These are phyloP conservation scores for California macrophylla DNA, from an alignment of 441 rosid genomes.

Conservation along the genomic window DNA sequence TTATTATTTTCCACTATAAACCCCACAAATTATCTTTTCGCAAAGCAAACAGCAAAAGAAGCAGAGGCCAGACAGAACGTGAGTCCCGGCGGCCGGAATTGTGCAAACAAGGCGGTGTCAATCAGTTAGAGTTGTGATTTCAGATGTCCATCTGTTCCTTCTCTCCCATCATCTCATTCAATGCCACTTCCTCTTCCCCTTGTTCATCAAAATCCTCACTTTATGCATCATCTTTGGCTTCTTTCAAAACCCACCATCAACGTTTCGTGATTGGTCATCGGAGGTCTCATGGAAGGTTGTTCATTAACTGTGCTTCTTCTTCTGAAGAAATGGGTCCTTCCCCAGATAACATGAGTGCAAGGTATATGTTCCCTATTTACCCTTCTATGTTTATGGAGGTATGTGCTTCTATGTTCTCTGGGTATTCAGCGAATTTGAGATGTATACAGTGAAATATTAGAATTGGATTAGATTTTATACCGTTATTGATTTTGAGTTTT, in stretches of 20 bases:
- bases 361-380: neutral
- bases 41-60: no score
- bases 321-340: neutral
- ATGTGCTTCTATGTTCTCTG: neutral
- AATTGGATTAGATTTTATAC: neutral
- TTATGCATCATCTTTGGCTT: constrained; percentile 12
- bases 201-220: neutral
- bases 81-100: neutral
- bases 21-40: no score
- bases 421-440: neutral
- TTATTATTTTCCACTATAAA: no score
- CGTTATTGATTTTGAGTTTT: neutral
- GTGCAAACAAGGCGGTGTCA: neutral
- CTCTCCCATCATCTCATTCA: constrained; percentile 27
- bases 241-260: neutral
- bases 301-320: neutral
- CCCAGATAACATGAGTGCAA: neutral
- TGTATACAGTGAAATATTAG: neutral
- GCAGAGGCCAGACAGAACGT: neutral
- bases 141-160: constrained; percentile 33
- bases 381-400: neutral
- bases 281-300: neutral
- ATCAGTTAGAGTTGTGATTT: constrained; percentile 26
- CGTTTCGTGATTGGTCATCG: neutral
- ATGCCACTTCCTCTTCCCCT: constrained; percentile 11